Base-by-base conservation (phyloP, 2,329 filamentous ascomycete genomes). In the Colletotrichum tofieldiae region DNA sequence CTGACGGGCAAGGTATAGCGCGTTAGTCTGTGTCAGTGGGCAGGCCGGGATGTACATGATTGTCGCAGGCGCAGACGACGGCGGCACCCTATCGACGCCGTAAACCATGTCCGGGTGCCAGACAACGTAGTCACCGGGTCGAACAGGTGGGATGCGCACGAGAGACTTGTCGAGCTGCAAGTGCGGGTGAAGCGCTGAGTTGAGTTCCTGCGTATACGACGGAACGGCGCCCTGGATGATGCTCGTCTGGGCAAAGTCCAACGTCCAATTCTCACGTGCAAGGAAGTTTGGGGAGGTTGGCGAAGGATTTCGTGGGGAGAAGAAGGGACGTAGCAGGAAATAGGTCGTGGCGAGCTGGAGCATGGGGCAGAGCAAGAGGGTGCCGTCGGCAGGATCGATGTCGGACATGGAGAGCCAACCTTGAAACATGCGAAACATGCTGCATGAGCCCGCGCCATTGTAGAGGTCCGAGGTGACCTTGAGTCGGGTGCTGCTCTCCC, bases 321-420 rank as follows among this genome's bases (percentile, higher is more conserved):
- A 95, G 81, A 95, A 95, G 0, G 94, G 94, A 0, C 93, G 89
- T 2, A 96, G 87, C 0, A 96, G 87, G 75, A 91, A 92, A 81
- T 96, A 96, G 2, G 93, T 92, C 0, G 93, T 95, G 20, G 93
- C 91, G 66, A 93, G 89, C 65, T 88, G 73, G 39, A 75, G 73
- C 73, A 75, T 86, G 0, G 94, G 93, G 74, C 94, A 94, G 1
- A 95, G 91, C 23, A 92, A 86, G 18, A 96, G 83, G 0, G 92
- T 93, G 8, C 93, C 92, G 80, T 94, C 91, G 26, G 88, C 89
- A 0, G 93, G 92, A 0, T 88, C 89, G 47, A 89, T 86, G 18
- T 84, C 84, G 16, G 86, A 88, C 54, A 89, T 82, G 4, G 87
- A 87, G 7, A 90, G 80, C 59, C 89, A 85, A 65, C 88, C 88